Percentiles rank a stretch among this genome's conserved stretches.
phyloP scores from a whole-genome alignment of 371 early-diverging fungal species.

The Mucor circinelloides region DNA sequence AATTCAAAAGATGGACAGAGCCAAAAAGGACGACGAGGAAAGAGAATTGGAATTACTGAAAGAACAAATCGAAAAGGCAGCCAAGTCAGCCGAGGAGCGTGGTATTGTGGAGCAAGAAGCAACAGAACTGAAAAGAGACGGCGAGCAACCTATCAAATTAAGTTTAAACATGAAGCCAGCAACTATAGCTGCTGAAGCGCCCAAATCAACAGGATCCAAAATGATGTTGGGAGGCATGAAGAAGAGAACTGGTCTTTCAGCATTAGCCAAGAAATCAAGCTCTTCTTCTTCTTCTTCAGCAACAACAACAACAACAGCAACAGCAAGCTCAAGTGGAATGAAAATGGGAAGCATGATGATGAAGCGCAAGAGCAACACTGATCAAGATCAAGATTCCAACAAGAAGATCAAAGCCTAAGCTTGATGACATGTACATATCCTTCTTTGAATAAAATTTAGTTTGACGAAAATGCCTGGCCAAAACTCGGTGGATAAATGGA shows the following conservation, averaged over 20 bases:
- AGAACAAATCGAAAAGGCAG: slow-evolving; percentile 83
- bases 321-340: background rate
- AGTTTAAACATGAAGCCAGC: slow-evolving; percentile 35
- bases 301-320: background rate
- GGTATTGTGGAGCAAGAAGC: slow-evolving; percentile 38
- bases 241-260: slow-evolving; percentile 26
- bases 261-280: slow-evolving; percentile 27
- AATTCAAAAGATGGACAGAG: slow-evolving; percentile 79
- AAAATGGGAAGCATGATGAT: slow-evolving; percentile 21
- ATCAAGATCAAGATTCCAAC: background rate
- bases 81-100: slow-evolving; percentile 51
- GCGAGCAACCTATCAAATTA: slow-evolving; percentile 41
- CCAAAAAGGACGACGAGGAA: slow-evolving; percentile 84
- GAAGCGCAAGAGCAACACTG: slow-evolving; percentile 11
- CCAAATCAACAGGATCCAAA: slow-evolving; percentile 25
- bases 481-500: too few species aligned
- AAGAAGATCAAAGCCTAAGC: slow-evolving; percentile 3
- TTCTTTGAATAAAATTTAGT: background rate
- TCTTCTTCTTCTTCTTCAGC: too few species aligned
- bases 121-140: slow-evolving; percentile 72
- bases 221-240: slow-evolving; percentile 49
- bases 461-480: too few species aligned
- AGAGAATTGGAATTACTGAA: slow-evolving; percentile 73
- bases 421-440: background rate
- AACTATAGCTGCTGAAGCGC: slow-evolving; percentile 14